Evolutionary conservation across 495 filamentous ascomycete species (phyloP), one percentile per base, ranked within the genome.

Genomic region (Podospora didyma): DNA sequence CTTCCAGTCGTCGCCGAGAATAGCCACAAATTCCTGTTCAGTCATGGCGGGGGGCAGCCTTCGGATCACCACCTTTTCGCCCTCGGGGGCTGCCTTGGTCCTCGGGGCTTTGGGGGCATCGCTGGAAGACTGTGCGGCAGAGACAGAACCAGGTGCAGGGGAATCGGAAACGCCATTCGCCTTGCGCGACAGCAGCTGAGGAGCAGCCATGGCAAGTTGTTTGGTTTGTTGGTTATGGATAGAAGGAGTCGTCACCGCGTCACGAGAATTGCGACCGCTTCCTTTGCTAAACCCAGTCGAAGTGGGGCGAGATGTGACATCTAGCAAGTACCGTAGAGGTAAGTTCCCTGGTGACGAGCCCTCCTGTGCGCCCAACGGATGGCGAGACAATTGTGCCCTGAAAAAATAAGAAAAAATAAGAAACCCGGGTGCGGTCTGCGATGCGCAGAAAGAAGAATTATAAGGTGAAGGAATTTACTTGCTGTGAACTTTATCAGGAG

Each of bases 21-120:
- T 75, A 22, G 70, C 70, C 61, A 86, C 79, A 49, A 96, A 92
- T 61, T 98, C 94, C 0, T 76, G 70, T 61, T 90, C 85, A 2
- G 88, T 96, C 59, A 97, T 75, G 1, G 88, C 88, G 7, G 94
- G 95, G 3, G 94, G 89, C 11, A 98, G 80, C 51, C 92, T 81
- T 56, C 94, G 83, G 17, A 96, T 73, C n/a, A 94, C 73, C 9
- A 96, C 78, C 75, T 96, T 98, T 60, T 95, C 79, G 42, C 88
- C 86, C 28, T 83, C 80, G 23, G 76, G 70, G 10, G 82, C 68
- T 5, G 81, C 72, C 62, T 86, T 92, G n/a, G 74, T 71, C 53
- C 78, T 70, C 44, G 68, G 39, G 2, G 75, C 59, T 45, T 76
- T 79, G 45, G 79, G 57, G 49, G 79, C 70, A 59, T 87, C 88